A percentile compares a stretch with the other conserved stretches of the same genome.
Evolutionary conservation across 345 rosid species (phyloP).

Genomic region (Linum lewisii): DNA sequence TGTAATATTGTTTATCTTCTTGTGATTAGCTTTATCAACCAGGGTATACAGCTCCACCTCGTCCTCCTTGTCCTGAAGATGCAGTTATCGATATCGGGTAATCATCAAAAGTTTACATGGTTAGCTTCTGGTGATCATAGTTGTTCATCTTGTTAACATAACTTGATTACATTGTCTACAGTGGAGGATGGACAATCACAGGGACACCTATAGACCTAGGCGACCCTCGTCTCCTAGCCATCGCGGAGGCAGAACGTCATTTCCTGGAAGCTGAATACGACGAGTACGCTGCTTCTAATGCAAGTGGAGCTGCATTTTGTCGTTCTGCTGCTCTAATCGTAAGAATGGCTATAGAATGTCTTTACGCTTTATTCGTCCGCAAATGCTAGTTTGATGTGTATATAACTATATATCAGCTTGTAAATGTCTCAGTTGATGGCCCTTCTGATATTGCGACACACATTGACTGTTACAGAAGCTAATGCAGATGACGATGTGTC

Average conservation of each 20-base stretch:
- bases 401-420: not conserved
- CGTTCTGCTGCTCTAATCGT: conserved; percentile 85
- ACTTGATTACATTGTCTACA: conserved; percentile 20
- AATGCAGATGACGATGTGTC: conserved; percentile 62
- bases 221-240: conserved; percentile 82
- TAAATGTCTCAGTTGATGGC: conserved; percentile 55
- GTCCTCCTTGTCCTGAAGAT: conserved; percentile 46
- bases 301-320: conserved; percentile 82
- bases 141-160: not conserved
- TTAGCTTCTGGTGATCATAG: conserved; percentile 3
- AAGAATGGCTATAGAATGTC: conserved; percentile 13
- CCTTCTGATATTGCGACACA: conserved; percentile 70
- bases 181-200: conserved; percentile 89
- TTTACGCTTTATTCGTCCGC: no score
- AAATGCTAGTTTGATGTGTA: not conserved
- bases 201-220: conserved; percentile 67
- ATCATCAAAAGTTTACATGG: not conserved
- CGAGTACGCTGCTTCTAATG: conserved; percentile 70
- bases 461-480: conserved; percentile 55
- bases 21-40: conserved; percentile 58
- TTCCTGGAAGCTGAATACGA: conserved; percentile 78
- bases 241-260: conserved; percentile 88
- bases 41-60: conserved; percentile 77
- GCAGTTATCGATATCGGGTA: conserved; percentile 82
- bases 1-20: conserved; percentile 3